These are phyloP conservation scores for Hypoxylon perforatum DNA, from an alignment of 495 filamentous ascomycete species.

Conservation along the genomic window DNA sequence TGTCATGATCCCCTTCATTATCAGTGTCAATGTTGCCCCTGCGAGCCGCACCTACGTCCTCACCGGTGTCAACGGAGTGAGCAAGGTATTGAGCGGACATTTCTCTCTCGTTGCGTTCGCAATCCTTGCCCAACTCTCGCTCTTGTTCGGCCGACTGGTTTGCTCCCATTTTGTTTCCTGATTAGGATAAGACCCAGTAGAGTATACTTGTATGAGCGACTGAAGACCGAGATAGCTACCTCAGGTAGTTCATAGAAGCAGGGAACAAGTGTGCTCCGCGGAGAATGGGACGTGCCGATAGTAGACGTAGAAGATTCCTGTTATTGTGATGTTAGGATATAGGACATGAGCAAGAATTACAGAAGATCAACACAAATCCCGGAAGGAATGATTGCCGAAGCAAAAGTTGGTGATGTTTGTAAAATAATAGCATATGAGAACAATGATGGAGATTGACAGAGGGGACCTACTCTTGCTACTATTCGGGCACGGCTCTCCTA, in stretches of 20 bases:
- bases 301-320: too few relatives aligned
- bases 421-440: too few relatives aligned
- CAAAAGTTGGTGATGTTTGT: too few relatives aligned
- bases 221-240: not conserved
- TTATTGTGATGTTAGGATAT: too few relatives aligned
- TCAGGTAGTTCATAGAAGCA: not conserved
- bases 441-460: too few relatives aligned
- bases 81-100: not conserved
- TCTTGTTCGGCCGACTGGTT: constrained; percentile 1
- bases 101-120: not conserved
- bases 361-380: too few relatives aligned
- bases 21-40: not conserved
- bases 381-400: too few relatives aligned
- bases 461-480: too few relatives aligned
- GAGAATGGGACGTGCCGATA: too few relatives aligned
- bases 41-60: not conserved
- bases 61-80: not conserved
- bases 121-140: not conserved
- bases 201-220: not conserved
- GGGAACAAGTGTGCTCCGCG: too few relatives aligned
- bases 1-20: not conserved
- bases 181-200: not conserved
- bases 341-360: too few relatives aligned
- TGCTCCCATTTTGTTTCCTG: constrained; percentile 6
- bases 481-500: too few relatives aligned